Percentiles rank a stretch among this genome's conserved stretches.
Evolutionary conservation across 768 basidiomycete genomes (phyloP).

Genomic region (Mycena galericulata): DNA sequence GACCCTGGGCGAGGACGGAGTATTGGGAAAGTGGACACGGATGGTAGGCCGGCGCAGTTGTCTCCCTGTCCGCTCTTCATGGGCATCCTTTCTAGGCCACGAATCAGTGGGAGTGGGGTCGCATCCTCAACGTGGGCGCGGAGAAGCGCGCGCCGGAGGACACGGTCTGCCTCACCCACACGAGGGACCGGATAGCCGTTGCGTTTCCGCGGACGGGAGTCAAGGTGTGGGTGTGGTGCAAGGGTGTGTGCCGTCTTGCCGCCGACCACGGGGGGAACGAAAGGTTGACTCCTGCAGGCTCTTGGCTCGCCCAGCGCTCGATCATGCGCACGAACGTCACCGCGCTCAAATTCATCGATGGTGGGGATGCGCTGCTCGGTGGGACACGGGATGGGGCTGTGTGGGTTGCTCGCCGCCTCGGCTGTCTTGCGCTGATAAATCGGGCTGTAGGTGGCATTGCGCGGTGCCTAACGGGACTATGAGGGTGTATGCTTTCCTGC

Average conservation of each 20-base stretch:
- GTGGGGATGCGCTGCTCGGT: conserved; percentile 72
- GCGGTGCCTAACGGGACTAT: conserved; percentile 76
- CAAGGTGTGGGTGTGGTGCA: conserved; percentile 72
- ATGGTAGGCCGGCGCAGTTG: conserved; percentile 55
- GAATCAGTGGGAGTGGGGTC: conserved; percentile 68
- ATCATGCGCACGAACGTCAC: conserved; percentile 75
- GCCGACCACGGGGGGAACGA: not conserved
- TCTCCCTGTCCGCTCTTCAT: not conserved
- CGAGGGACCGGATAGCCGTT: conserved; percentile 70
- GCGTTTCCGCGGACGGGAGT: conserved; percentile 70
- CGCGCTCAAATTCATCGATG: conserved; percentile 70
- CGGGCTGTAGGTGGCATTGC: conserved; percentile 68
- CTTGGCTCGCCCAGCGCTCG: conserved; percentile 74
- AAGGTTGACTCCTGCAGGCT: conserved; percentile 51
- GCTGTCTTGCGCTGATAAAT: conserved; percentile 14
- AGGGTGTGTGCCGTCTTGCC: conserved; percentile 51
- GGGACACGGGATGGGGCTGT: conserved; percentile 78
- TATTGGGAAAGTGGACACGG: conserved; percentile 69
- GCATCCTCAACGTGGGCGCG: conserved; percentile 62
- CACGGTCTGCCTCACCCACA: conserved; percentile 65
- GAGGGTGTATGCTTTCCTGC: conserved; percentile 69
- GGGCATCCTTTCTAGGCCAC: conserved; percentile 45
- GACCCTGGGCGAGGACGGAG: conserved; percentile 67
- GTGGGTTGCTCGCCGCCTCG: conserved; percentile 50
- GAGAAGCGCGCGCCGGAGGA: conserved; percentile 51